Conservation (phyloP, 176 grass and related monocot genomes). For the Neostapfia colusana region DNA sequence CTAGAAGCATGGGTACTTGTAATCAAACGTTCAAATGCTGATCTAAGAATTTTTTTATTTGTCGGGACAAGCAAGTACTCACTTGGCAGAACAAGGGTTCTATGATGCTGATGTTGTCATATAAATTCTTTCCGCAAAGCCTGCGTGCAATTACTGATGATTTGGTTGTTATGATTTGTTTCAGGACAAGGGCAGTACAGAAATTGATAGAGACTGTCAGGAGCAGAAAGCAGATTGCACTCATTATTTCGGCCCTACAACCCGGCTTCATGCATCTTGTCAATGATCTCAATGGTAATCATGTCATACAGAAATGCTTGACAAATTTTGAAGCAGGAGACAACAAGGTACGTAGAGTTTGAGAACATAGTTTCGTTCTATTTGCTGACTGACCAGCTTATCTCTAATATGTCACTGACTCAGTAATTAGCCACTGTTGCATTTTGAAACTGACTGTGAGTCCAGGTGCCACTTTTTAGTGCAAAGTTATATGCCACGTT, state of each 20-base stretch:
- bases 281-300: conserved; percentile 85
- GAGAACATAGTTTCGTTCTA: not conserved
- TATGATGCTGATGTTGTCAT: conserved; percentile 8
- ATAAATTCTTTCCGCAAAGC: not conserved
- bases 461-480: conserved; percentile 12
- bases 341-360: conserved; percentile 70
- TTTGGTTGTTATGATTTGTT: conserved; percentile 53
- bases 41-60: conserved; percentile 26
- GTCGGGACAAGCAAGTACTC: not conserved
- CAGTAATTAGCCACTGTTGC: not conserved
- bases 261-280: conserved; percentile 65
- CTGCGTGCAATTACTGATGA: conserved; percentile 15
- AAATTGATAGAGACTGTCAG: conserved; percentile 82
- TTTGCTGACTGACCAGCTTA: not conserved
- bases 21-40: conserved; percentile 8
- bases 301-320: conserved; percentile 87
- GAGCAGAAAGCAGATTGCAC: conserved; percentile 47
- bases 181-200: conserved; percentile 87
- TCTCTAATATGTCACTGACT: not conserved
- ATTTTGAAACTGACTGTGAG: not conserved
- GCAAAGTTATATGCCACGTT: not conserved
- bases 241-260: conserved; percentile 60
- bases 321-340: conserved; percentile 59
- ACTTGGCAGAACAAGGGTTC: not conserved
- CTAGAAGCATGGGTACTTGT: not conserved